These are phyloP conservation scores for Choiromyces venosus DNA, from an alignment of 495 filamentous ascomycete species.

Conservation along the genomic window DNA sequence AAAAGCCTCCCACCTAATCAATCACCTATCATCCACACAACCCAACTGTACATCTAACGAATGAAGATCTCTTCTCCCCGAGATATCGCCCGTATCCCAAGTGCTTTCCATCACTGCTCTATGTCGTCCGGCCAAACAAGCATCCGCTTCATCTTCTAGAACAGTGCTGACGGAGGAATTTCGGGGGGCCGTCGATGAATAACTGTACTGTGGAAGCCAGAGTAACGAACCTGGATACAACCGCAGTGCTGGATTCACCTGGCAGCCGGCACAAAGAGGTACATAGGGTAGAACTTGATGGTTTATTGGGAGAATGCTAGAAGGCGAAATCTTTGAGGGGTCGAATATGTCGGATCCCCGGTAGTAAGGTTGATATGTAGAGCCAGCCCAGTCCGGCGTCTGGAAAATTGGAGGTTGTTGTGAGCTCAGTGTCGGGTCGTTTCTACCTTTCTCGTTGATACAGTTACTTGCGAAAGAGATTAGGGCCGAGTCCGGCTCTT, in stretches of 20 bases:
- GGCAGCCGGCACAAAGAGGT: conserved; percentile 31
- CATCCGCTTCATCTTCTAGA: not conserved
- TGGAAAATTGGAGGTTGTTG: conserved; percentile 26
- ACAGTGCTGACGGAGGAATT: not conserved
- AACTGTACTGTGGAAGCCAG: conserved; percentile 16
- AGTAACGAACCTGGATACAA: conserved; percentile 32
- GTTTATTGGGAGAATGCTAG: conserved; percentile 25
- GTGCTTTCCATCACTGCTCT: not conserved
- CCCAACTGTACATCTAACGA: not conserved
- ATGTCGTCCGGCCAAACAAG: not conserved
- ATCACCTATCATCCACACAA: conserved; percentile 3
- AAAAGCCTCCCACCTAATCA: not conserved
- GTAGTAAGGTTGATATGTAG: conserved; percentile 32
- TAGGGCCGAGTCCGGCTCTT: conserved; percentile 29
- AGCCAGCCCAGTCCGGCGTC: conserved; percentile 23
- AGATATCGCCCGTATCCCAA: not conserved
- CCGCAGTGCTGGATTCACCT: conserved; percentile 28
- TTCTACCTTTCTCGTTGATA: conserved; percentile 29
- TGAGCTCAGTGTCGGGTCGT: conserved; percentile 14
- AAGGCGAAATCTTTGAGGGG: conserved; percentile 29
- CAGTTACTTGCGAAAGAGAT: conserved; percentile 32
- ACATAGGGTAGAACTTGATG: conserved; percentile 29
- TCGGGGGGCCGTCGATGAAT: not conserved
- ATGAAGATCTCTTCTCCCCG: not conserved
- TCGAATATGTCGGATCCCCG: conserved; percentile 35